A percentile compares a stretch with the other conserved stretches of the same genome.
Conservation (phyloP, 305 asterid genomes). For the Fraxinus angustifolia region DNA sequence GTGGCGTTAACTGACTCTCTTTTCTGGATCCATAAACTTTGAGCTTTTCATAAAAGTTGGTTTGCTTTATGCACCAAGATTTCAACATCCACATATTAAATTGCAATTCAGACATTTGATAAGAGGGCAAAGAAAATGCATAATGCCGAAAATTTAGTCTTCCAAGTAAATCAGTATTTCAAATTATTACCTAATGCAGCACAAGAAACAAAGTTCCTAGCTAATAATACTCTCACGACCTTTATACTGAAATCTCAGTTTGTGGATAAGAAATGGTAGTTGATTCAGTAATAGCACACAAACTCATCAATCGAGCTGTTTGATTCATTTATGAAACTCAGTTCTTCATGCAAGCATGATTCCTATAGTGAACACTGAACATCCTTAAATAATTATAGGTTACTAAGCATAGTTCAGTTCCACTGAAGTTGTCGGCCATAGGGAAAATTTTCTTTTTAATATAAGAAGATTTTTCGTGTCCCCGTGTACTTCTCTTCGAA, state of each 20-base stretch:
- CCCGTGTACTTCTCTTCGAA: not conserved
- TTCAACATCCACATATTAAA: not conserved
- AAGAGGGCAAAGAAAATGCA: not conserved
- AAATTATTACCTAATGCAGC: not conserved
- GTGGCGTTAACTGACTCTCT: not conserved
- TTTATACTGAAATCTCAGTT: not conserved
- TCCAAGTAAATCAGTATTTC: not conserved
- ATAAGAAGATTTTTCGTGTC: not conserved
- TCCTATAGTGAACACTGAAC: not conserved
- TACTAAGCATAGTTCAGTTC: not conserved
- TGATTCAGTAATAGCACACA: not conserved
- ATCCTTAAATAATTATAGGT: not conserved
- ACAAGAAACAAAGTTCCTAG: not conserved
- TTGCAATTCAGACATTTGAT: not conserved
- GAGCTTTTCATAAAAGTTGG: not conserved
- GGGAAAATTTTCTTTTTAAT: not conserved
- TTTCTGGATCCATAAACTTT: not conserved
- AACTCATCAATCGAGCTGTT: not conserved
- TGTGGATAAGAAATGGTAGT: not conserved
- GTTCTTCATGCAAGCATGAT: not conserved
- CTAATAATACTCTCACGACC: not conserved
- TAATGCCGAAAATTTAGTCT: not conserved
- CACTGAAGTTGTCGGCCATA: not conserved
- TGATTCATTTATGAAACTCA: not conserved
- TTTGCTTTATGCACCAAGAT: not conserved